These are phyloP conservation scores for Yamagishiella unicocca DNA, from an alignment of 139 green algal species.

Conservation along the genomic window DNA sequence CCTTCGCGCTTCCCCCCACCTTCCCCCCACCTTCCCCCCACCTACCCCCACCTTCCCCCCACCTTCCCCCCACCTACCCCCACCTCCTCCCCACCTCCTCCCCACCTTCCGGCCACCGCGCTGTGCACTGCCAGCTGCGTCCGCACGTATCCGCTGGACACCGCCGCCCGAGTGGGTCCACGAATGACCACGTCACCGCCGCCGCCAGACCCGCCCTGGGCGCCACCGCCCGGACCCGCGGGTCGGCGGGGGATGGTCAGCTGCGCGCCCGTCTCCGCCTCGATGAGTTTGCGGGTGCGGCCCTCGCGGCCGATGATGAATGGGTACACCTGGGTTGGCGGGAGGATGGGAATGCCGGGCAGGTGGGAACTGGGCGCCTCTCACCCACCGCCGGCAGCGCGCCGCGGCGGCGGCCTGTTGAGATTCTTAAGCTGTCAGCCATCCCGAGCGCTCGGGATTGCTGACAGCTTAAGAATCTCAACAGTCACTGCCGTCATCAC, in stretches of 20 bases:
- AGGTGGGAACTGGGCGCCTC: too few relatives aligned
- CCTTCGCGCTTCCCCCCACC: neutral
- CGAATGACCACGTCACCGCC: slow-evolving; percentile 12
- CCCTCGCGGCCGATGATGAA: slow-evolving; percentile 42
- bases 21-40: neutral
- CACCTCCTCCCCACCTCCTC: too few relatives aligned
- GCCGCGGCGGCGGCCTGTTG: too few relatives aligned
- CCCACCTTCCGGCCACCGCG: slow-evolving; percentile 35
- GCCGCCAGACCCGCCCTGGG: too few relatives aligned
- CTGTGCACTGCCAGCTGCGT: slow-evolving; percentile 15
- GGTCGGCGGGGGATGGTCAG: neutral
- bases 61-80: neutral
- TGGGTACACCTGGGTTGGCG: slow-evolving; percentile 30
- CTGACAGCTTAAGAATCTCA: too few relatives aligned
- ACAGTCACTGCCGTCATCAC: too few relatives aligned
- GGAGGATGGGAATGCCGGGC: too few relatives aligned
- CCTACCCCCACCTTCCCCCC: neutral
- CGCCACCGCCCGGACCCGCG: neutral
- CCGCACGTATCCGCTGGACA: slow-evolving; percentile 21
- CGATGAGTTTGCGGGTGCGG: slow-evolving; percentile 17
- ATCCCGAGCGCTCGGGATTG: too few relatives aligned
- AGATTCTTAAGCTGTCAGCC: too few relatives aligned
- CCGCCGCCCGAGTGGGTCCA: neutral
- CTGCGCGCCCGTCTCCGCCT: slow-evolving; percentile 21
- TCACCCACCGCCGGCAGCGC: too few relatives aligned